Base-by-base conservation (phyloP, 331 rosid genomes). In the Pyrus hybrid region DNA sequence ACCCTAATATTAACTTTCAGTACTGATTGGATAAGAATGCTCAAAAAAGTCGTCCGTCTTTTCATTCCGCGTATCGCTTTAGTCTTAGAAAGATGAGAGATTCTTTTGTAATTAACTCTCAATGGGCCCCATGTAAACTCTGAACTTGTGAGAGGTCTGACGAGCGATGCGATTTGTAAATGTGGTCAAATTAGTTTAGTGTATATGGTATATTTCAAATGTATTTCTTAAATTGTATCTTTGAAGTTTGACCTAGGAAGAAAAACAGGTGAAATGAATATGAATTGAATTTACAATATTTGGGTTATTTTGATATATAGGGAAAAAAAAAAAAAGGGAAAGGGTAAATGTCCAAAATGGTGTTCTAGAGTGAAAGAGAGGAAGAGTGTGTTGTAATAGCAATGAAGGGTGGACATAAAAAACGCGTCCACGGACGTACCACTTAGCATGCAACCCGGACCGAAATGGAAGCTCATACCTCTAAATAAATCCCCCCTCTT, bases 391-490 rank as follows among this genome's bases (percentile, higher is more conserved):
- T 67, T 53, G 77, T 13, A 17, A 22, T 26, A 11, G 60, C n/a
- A 35, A 70, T 12, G 57, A 77, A 68, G 67, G 63, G 57, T 75
- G 80, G 75, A 78, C 76, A 76, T 77, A 70, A 76, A 13, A 77
- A 81, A 63, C 80, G 87, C 77, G 86, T 83, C 57, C 64, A 74
- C 32, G 68, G 89, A 88, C 82, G 91, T 85, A 83, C 79, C 92
- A 85, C 72, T 54, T 6, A 85, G 87, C 97, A 88, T 92, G 94
- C 85, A 90, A 87, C n/a, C 35, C 96, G 94, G 90, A 63, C 80
- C 93, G 91, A 88, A 88, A 90, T 73, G 81, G 63, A 74, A 81
- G 91, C 83, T 88, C 82, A 33, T 26, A 60, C 92, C 90, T 88
- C 81, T 85, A 73, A 78, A 79, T 75, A 82, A 81, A 76, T 57